Evolutionary conservation across 2,329 filamentous ascomycete genomes (phyloP).

Genomic region (Epichloe amarillans): DNA sequence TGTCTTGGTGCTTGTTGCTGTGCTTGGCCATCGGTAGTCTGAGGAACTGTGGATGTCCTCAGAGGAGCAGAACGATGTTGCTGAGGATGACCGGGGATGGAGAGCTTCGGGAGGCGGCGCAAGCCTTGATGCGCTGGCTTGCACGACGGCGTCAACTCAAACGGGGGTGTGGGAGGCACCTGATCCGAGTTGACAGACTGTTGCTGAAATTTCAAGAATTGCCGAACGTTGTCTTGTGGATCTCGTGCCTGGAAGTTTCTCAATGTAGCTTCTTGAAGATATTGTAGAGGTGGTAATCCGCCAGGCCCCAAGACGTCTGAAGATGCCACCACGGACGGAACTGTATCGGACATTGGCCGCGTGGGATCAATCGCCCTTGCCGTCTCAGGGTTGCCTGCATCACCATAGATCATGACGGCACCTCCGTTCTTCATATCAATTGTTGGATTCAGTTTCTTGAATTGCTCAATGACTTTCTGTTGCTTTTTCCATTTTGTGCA

Average conservation of each 20-base stretch:
- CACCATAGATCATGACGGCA: slow-evolving; percentile 62
- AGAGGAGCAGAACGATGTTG: slow-evolving; percentile 14
- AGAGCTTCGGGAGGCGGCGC: slow-evolving; percentile 46
- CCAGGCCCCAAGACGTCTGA: slow-evolving; percentile 76
- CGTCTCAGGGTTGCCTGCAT: slow-evolving; percentile 64
- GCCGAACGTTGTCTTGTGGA: slow-evolving; percentile 83
- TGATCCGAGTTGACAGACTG: slow-evolving; percentile 32
- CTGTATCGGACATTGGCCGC: slow-evolving; percentile 60
- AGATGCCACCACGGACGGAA: slow-evolving; percentile 77
- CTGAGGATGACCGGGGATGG: slow-evolving; percentile 35
- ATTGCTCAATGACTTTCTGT: slow-evolving; percentile 60
- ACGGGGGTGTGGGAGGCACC: slow-evolving; percentile 56
- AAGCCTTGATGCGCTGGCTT: slow-evolving; percentile 40
- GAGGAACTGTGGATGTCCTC: slow-evolving; percentile 17
- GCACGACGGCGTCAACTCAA: slow-evolving; percentile 43
- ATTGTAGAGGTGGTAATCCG: slow-evolving; percentile 46
- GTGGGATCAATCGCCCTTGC: slow-evolving; percentile 41
- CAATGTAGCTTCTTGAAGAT: slow-evolving; percentile 62
- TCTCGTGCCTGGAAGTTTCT: slow-evolving; percentile 58
- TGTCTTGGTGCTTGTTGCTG: slow-evolving; percentile 14
- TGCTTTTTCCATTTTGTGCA: slow-evolving; percentile 74
- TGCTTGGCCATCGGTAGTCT: slow-evolving; percentile 12
- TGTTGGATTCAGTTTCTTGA: slow-evolving; percentile 63
- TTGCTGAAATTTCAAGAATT: slow-evolving; percentile 80
- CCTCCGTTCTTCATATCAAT: slow-evolving; percentile 41